Evolutionary conservation across 2,329 filamentous ascomycete species (phyloP).

Genomic region (Macroventuria anomochaeta): DNA sequence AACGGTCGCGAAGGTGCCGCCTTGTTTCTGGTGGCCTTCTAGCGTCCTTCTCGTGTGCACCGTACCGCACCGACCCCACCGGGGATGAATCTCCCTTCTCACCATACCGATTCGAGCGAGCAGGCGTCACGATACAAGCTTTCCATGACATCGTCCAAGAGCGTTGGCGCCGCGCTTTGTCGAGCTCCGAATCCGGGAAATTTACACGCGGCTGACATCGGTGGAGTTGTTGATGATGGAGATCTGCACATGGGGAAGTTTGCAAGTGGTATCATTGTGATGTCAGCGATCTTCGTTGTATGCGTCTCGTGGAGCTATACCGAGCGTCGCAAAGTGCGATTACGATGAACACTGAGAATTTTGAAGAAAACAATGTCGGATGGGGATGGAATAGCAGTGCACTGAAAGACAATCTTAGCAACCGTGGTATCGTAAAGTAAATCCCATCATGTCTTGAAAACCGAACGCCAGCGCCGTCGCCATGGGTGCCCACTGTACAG

Average conservation of each 20-base stretch:
- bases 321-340: no score
- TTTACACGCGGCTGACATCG: background rate
- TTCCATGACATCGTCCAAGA: conserved; percentile 3
- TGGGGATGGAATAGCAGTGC: background rate
- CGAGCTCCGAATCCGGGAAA: background rate
- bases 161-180: background rate
- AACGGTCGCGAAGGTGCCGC: no score
- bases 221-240: background rate
- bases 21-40: no score
- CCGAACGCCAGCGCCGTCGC: conserved; percentile 14
- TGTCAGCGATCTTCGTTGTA: conserved; percentile 13
- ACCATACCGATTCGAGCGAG: background rate
- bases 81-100: background rate
- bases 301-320: background rate
- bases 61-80: no score
- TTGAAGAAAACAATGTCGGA: background rate
- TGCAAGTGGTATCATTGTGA: conserved; percentile 8
- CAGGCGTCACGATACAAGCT: conserved; percentile 1
- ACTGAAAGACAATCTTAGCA: conserved; percentile 11
- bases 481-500: conserved; percentile 5
- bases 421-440: conserved; percentile 11
- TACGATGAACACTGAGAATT: no score
- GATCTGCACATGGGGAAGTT: conserved; percentile 8
- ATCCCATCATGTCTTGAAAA: background rate
- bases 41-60: no score